These are phyloP conservation scores for Phyllostachys edulis DNA, from an alignment of 176 grass and related monocot genomes.

Conservation along the genomic window DNA sequence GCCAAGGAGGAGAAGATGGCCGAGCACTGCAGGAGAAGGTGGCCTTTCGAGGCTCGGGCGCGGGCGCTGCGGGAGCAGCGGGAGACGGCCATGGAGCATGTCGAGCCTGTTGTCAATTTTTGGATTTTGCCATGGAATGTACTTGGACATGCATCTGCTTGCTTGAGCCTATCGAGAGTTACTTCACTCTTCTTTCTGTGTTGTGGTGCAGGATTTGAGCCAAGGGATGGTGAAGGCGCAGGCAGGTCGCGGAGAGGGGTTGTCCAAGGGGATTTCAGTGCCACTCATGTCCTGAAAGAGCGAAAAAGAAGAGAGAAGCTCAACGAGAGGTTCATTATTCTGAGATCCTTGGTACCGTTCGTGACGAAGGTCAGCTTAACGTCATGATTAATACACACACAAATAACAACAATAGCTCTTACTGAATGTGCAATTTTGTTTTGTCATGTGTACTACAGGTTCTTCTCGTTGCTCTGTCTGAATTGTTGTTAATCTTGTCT, in stretches of 20 bases:
- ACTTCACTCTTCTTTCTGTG: too few species aligned
- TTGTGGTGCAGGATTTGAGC: too few species aligned
- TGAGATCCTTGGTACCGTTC: slow-evolving; percentile 80
- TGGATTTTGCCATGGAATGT: too few species aligned
- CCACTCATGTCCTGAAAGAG: slow-evolving; percentile 79
- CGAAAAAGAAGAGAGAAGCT: slow-evolving; percentile 76
- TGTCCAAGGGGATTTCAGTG: slow-evolving; percentile 47
- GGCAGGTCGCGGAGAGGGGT: slow-evolving; percentile 24
- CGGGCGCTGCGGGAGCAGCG: too few species aligned
- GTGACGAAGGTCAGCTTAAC: slow-evolving; percentile 69
- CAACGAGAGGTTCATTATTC: slow-evolving; percentile 77
- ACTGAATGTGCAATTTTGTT: background rate
- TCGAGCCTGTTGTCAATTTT: too few species aligned
- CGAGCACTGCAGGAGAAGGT: too few species aligned
- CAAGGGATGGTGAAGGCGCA: slow-evolving; percentile 30
- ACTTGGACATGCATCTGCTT: too few species aligned
- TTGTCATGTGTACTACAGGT: background rate
- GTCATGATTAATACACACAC: background rate
- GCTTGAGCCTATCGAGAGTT: too few species aligned
- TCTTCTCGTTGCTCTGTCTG: background rate
- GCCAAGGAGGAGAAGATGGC: too few species aligned
- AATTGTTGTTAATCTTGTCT: background rate
- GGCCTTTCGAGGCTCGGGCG: too few species aligned
- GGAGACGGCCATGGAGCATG: too few species aligned
- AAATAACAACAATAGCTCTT: background rate